phyloP scores from a whole-genome alignment of 257 asterid genomes.

The Plectranthus barbatus region DNA sequence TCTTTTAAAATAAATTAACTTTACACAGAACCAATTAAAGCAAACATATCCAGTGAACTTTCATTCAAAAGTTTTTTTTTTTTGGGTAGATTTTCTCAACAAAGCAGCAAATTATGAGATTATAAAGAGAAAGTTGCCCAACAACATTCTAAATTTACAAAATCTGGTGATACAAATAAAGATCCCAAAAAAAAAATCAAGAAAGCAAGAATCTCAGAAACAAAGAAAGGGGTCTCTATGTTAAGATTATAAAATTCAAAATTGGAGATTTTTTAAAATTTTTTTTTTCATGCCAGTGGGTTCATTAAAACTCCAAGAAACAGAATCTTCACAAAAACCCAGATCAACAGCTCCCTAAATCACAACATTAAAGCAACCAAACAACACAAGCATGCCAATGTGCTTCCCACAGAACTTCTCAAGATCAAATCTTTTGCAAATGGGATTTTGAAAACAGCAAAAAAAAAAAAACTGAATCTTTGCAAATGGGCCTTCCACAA shows the following conservation, averaged over 20 bases:
- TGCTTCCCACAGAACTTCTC: background rate
- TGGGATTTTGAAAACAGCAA: slow-evolving; percentile 10
- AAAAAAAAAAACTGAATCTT: slow-evolving; percentile 15
- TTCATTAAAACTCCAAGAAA: background rate
- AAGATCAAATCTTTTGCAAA: slow-evolving; percentile 15
- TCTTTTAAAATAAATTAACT: background rate
- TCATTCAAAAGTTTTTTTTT: background rate
- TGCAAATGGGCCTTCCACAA: slow-evolving; percentile 18
- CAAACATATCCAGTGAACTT: background rate
- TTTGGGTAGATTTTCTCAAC: background rate
- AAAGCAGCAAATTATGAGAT: slow-evolving; percentile 11
- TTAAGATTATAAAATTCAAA: no score
- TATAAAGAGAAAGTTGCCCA: background rate
- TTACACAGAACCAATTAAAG: background rate
- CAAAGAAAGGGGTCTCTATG: no score
- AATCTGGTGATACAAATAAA: slow-evolving; percentile 15
- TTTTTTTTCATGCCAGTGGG: background rate
- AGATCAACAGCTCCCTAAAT: slow-evolving; percentile 10
- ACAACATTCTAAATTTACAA: background rate
- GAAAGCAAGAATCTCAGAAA: background rate
- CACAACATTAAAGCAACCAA: background rate
- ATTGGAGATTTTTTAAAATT: no score
- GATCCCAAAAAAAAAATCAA: background rate
- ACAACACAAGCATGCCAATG: slow-evolving; percentile 9
- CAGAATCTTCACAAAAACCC: slow-evolving; percentile 9